Conservation (phyloP, 345 rosid genomes). For the Alliaria petiolata region DNA sequence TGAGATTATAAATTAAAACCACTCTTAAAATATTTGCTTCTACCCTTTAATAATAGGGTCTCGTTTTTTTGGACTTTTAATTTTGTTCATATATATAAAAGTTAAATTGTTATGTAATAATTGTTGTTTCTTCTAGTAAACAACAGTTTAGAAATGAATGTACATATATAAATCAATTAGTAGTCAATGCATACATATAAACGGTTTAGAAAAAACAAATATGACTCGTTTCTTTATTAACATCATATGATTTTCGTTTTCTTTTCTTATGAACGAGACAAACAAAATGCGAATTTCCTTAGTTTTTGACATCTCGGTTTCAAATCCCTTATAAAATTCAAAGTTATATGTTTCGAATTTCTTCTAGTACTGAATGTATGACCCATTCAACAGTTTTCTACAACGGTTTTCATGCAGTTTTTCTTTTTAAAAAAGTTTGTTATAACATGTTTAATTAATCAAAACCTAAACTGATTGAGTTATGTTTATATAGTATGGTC, state of each 20-base stretch:
- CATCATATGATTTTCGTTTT: not conserved
- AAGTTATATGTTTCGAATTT: not conserved
- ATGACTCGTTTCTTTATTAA: too few relatives aligned
- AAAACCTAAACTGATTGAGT: conserved; percentile 10
- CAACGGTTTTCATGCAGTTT: not conserved
- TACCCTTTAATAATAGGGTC: not conserved
- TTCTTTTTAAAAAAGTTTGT: not conserved
- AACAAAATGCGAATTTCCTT: not conserved
- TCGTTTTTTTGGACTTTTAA: too few relatives aligned
- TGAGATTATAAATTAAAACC: too few relatives aligned
- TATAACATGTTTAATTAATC: not conserved
- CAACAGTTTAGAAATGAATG: not conserved
- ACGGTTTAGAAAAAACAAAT: too few relatives aligned
- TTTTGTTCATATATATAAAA: too few relatives aligned
- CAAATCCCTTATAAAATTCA: not conserved
- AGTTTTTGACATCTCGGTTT: not conserved
- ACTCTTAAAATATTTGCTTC: not conserved
- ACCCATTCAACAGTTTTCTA: too few relatives aligned
- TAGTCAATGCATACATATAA: not conserved
- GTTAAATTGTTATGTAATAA: too few relatives aligned
- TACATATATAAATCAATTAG: too few relatives aligned
- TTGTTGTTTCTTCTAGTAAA: too few relatives aligned
- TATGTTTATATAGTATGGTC: conserved; percentile 11
- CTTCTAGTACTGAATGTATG: not conserved
- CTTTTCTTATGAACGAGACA: not conserved